phyloP scores from a whole-genome alignment of 225 moss, liverwort and hornwort species.

The Neckera pumila region DNA sequence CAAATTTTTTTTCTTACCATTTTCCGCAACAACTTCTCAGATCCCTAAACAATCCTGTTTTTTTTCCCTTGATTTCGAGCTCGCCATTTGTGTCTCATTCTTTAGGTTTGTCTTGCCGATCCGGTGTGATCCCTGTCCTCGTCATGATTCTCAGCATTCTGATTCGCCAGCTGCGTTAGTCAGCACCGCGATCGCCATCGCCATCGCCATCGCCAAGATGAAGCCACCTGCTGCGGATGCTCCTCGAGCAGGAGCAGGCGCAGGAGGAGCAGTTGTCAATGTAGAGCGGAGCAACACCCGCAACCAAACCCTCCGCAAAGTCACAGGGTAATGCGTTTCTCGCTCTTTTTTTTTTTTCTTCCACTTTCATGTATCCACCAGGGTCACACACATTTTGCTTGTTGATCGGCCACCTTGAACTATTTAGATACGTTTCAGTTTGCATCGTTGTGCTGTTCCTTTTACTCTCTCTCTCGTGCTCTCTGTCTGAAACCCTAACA shows the following conservation, averaged over 20 bases:
- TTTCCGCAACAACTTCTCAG: neutral
- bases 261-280: neutral
- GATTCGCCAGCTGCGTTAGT: neutral
- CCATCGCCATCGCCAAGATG: conserved; percentile 2
- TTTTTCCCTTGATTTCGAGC: neutral
- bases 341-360: neutral
- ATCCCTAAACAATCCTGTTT: too few relatives aligned
- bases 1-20: neutral
- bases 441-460: neutral
- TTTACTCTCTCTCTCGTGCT: too few relatives aligned
- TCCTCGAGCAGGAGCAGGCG: neutral
- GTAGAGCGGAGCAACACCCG: conserved; percentile 15
- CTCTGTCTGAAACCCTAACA: neutral
- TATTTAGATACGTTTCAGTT: neutral
- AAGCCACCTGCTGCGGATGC: conserved; percentile 16
- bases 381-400: neutral
- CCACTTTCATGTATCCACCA: neutral
- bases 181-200: neutral
- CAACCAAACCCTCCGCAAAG: conserved; percentile 55
- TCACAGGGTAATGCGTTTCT: conserved; percentile 20
- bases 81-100: neutral
- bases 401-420: neutral
- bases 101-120: neutral
- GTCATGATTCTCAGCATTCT: neutral
- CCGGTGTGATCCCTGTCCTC: neutral